Base-by-base conservation (phyloP, 2,329 filamentous ascomycete species). In the Lasiodiplodia sp. region DNA sequence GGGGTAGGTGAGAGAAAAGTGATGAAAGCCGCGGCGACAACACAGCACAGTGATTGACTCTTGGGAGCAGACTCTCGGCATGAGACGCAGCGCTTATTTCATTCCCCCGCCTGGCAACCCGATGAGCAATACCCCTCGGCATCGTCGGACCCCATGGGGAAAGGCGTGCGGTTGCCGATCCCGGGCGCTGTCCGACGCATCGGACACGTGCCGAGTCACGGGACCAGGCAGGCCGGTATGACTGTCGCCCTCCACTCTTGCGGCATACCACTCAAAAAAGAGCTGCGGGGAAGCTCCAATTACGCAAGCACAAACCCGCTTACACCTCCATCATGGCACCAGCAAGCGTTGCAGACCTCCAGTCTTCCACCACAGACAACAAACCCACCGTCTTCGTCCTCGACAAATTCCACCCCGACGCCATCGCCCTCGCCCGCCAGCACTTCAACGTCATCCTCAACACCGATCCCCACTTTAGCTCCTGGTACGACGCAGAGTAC, bases 401-500 rank as follows among this genome's bases (percentile, higher is more conserved):
- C 3, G 81, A 84, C 53, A 71, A 55, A 2, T 81, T 82, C 62
- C 80, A 82, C 63, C 77, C 78, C 0, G 68, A 74, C 44, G 82
- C 81, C 5, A 70, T 78, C 4, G 72, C 73, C 25, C 79, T 78
- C 55, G 78, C 77, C 6, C 74, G 79, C 62, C 72, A 76, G 3
- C 70, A 79, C 18, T 84, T 84, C 73, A 77, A 83, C 14, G 74
- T 79, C 8, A 75, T 85, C 51, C 73, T 78, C 0, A 75, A 77
- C 0, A 73, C 72, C 12, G 75, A 82, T 28, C 74, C 78, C 1
- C 75, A 77, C 1, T 75, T 81, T 2, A 23, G 23, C 40, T 40
- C 80, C n/a, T 85, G 82, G 82, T 75, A 77, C 23, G 78, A 83
- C 3, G 82, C 82, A 0, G 71, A 78, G 2, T 81, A 78, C 11